phyloP scores from a whole-genome alignment of 148 eudicot genomes.

The Amaranthus cruentus region DNA sequence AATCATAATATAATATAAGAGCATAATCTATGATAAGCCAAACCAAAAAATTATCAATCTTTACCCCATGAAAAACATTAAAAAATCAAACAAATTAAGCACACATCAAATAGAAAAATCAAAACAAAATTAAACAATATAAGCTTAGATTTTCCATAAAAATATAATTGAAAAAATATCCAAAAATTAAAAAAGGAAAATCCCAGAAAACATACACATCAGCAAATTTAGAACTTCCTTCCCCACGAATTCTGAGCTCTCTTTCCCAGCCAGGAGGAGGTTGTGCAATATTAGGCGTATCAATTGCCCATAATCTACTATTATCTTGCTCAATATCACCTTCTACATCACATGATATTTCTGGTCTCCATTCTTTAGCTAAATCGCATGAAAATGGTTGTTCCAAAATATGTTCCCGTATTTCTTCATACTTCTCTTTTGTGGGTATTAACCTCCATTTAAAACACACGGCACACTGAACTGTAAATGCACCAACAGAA shows the following conservation, averaged over 20 bases:
- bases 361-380: constrained; percentile 78
- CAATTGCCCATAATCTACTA: constrained; percentile 91
- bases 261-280: constrained; percentile 93
- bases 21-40: background rate
- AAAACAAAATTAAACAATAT: background rate
- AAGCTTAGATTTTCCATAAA: background rate
- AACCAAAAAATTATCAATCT: background rate
- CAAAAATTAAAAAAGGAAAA: background rate
- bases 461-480: constrained; percentile 80
- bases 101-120: background rate
- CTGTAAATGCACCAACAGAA: constrained; percentile 79
- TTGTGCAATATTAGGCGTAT: constrained; percentile 79
- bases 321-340: constrained; percentile 80
- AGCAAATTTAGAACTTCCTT: constrained; percentile 82
- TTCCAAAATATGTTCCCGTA: constrained; percentile 70
- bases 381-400: constrained; percentile 64
- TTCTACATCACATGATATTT: constrained; percentile 62
- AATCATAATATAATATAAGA: background rate
- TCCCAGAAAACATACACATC: constrained; percentile 64
- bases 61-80: background rate
- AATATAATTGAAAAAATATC: background rate
- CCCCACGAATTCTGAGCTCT: constrained; percentile 69
- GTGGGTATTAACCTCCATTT: constrained; percentile 95
- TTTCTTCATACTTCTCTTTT: constrained; percentile 85
- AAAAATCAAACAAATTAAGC: background rate